These are phyloP conservation scores for Hypoxylon sp. DNA, from an alignment of 2,329 filamentous ascomycete genomes.

Conservation along the genomic window DNA sequence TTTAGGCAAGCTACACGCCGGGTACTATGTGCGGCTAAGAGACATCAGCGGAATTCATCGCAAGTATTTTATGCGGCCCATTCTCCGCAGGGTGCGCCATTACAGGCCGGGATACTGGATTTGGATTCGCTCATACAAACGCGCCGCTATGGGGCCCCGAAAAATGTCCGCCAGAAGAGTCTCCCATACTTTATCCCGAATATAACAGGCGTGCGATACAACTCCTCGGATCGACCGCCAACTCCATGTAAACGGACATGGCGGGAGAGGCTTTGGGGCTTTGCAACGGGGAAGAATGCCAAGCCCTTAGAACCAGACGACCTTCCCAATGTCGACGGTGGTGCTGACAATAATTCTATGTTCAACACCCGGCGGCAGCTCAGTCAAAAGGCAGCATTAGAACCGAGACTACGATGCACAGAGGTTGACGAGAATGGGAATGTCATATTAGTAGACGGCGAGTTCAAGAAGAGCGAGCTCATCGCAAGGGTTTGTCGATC, in stretches of 20 bases:
- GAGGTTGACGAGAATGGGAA: slow-evolving; percentile 95
- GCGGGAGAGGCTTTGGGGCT: slow-evolving; percentile 66
- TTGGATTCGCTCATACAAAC: slow-evolving; percentile 45
- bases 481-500: slow-evolving; percentile 83
- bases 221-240: slow-evolving; percentile 49
- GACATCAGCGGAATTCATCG: slow-evolving; percentile 48
- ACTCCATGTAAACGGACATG: slow-evolving; percentile 57
- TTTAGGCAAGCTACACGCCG: slow-evolving; percentile 37
- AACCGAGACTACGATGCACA: slow-evolving; percentile 90
- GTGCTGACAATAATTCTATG: slow-evolving; percentile 71
- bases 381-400: slow-evolving; percentile 82
- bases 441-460: slow-evolving; percentile 91
- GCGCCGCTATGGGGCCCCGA: slow-evolving; percentile 28
- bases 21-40: slow-evolving; percentile 47
- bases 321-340: slow-evolving; percentile 71
- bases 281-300: slow-evolving; percentile 55
- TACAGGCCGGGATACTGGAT: slow-evolving; percentile 49
- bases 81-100: slow-evolving; percentile 26
- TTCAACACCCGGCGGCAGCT: slow-evolving; percentile 80
- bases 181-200: slow-evolving; percentile 37
- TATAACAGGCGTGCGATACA: slow-evolving; percentile 48
- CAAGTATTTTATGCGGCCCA: slow-evolving; percentile 30
- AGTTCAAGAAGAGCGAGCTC: slow-evolving; percentile 97
- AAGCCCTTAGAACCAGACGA: slow-evolving; percentile 69
- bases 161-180: slow-evolving; percentile 24